Evolutionary conservation across 106 monocot genomes (phyloP).

Genomic region (Allium sativum): DNA sequence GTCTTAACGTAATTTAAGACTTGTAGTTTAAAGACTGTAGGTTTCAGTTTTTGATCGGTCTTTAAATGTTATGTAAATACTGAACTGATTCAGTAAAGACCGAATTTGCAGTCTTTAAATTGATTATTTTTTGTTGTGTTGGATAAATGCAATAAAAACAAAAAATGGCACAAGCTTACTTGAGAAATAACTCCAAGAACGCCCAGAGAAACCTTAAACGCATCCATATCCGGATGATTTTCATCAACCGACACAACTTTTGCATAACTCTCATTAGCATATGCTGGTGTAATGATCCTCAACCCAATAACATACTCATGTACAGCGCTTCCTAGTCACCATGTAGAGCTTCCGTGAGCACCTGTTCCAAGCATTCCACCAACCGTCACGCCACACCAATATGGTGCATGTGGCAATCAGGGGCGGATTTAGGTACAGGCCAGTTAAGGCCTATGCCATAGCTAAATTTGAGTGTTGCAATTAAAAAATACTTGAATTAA

Average conservation of each 20-base stretch:
- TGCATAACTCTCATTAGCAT: slow-evolving; percentile 19
- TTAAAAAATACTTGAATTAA: no score
- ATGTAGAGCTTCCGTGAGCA: slow-evolving; percentile 44
- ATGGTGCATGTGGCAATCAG: slow-evolving; percentile 8
- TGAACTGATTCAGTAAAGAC: no score
- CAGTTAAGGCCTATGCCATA: no score
- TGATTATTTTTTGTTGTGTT: no score
- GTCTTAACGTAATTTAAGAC: no score
- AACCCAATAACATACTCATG: slow-evolving; percentile 45
- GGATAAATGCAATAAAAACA: no score
- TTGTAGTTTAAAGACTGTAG: no score
- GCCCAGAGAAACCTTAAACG: slow-evolving; percentile 46
- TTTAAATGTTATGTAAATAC: no score
- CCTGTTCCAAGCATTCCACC: slow-evolving; percentile 46
- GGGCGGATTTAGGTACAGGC: no score
- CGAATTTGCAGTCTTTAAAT: no score
- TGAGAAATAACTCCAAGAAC: slow-evolving; percentile 46
- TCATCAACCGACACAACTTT: slow-evolving; percentile 8
- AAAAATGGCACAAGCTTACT: slow-evolving; percentile 3
- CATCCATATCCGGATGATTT: slow-evolving; percentile 22
- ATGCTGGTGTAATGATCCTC: slow-evolving; percentile 21
- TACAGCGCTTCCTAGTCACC: slow-evolving; percentile 35
- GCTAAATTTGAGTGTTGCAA: no score
- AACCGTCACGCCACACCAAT: slow-evolving; percentile 39
- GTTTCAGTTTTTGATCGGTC: no score